phyloP scores from a whole-genome alignment of 1,139 yeast genomes.

The Casaregolazyma lundiana region DNA sequence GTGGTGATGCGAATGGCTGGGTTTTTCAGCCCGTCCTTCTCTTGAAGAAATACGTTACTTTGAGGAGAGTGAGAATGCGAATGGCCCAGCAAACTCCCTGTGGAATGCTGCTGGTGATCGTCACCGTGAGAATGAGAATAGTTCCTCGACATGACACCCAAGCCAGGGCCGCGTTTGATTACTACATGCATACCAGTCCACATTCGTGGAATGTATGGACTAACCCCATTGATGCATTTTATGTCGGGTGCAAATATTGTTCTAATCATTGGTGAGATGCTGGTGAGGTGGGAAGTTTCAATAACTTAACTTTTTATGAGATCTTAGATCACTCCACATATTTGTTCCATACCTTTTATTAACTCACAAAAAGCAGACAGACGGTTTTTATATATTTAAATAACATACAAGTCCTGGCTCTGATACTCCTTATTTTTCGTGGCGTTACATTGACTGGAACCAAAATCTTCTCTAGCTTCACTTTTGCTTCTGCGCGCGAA shows the following conservation, averaged over 20 bases:
- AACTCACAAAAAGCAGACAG: too few species aligned
- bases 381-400: too few species aligned
- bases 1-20: conserved; percentile 94
- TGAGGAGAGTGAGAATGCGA: conserved; percentile 29
- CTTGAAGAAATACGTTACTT: conserved; percentile 27
- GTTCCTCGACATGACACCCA: background rate
- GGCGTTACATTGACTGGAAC: too few species aligned
- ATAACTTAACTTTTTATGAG: too few species aligned
- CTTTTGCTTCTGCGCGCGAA: too few species aligned
- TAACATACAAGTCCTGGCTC: too few species aligned
- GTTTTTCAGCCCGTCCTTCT: conserved; percentile 42
- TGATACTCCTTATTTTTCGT: too few species aligned
- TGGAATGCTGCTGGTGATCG: conserved; percentile 25
- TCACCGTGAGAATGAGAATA: conserved; percentile 24
- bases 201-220: background rate
- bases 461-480: too few species aligned
- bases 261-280: background rate
- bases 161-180: background rate
- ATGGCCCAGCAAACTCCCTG: conserved; percentile 23
- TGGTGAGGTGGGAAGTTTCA: too few species aligned
- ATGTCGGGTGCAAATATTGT: background rate
- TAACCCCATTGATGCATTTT: background rate
- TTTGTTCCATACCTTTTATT: too few species aligned
- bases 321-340: too few species aligned
- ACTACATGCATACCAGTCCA: background rate